phyloP scores from a whole-genome alignment of 495 filamentous ascomycete species.

The Podospora pseudocomata region DNA sequence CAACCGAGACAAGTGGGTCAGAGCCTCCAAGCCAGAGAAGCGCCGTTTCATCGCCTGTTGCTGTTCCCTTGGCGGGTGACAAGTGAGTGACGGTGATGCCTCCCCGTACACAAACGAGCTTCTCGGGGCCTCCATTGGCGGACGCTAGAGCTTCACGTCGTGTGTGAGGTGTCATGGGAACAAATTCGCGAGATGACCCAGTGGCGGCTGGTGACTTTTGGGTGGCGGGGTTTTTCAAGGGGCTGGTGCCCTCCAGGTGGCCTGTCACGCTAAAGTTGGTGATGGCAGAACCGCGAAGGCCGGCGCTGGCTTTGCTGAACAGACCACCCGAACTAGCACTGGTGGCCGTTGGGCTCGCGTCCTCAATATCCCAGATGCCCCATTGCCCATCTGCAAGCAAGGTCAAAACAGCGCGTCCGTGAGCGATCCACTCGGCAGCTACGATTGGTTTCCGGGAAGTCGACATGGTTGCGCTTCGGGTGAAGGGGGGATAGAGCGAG shows the following conservation, averaged over 20 bases:
- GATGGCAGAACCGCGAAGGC: constrained; percentile 61
- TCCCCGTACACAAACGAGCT: constrained; percentile 47
- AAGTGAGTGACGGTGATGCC: constrained; percentile 58
- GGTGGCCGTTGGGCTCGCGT: constrained; percentile 44
- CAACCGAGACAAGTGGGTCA: constrained; percentile 53
- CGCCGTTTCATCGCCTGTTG: constrained; percentile 58
- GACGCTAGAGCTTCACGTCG: constrained; percentile 50
- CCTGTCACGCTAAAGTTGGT: constrained; percentile 67
- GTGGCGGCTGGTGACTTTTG: constrained; percentile 42
- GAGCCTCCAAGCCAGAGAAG: constrained; percentile 65
- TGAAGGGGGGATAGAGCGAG: constrained; percentile 66
- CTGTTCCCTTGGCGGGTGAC: constrained; percentile 43
- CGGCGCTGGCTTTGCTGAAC: constrained; percentile 53
- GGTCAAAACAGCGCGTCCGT: constrained; percentile 70
- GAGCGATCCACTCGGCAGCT: constrained; percentile 79
- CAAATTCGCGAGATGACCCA: constrained; percentile 48
- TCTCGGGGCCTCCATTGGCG: constrained; percentile 33
- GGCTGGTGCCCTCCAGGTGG: constrained; percentile 54
- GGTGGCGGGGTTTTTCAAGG: constrained; percentile 41
- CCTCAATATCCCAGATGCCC: constrained; percentile 89
- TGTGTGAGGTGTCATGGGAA: constrained; percentile 82
- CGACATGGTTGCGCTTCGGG: constrained; percentile 39
- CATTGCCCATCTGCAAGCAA: constrained; percentile 84
- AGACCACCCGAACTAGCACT: constrained; percentile 41
- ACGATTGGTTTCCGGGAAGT: constrained; percentile 68